These are phyloP conservation scores for Suillus spraguei DNA, from an alignment of 768 basidiomycete species.

Conservation along the genomic window DNA sequence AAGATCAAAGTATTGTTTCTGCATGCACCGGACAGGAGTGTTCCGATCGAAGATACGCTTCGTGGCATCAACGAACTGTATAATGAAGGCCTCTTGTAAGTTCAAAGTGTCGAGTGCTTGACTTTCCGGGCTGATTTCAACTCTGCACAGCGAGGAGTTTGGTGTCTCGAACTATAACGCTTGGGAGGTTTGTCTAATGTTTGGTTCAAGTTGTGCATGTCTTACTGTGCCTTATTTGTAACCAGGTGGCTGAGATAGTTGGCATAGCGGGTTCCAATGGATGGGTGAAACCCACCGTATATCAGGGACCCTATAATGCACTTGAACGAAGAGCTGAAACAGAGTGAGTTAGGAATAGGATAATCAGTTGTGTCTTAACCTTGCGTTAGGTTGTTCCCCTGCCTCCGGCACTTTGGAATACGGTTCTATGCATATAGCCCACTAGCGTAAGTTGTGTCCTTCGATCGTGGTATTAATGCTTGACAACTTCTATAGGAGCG, in stretches of 20 bases:
- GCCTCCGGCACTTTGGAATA: constrained; percentile 43
- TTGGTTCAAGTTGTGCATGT: not conserved
- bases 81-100: constrained; percentile 53
- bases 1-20: constrained; percentile 33
- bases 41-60: constrained; percentile 48
- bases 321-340: constrained; percentile 45
- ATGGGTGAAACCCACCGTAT: constrained; percentile 51
- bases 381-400: constrained; percentile 35
- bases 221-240: not conserved
- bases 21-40: constrained; percentile 46
- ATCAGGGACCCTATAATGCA: constrained; percentile 52
- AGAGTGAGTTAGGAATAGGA: constrained; percentile 21
- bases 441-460: constrained; percentile 18
- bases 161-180: constrained; percentile 21
- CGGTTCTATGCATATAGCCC: constrained; percentile 39
- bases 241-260: constrained; percentile 45
- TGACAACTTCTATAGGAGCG: not conserved
- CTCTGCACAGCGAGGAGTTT: constrained; percentile 16
- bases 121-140: not conserved
- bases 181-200: constrained; percentile 32
- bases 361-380: not conserved
- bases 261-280: constrained; percentile 43
- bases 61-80: constrained; percentile 49
- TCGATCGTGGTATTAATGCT: not conserved
- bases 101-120: constrained; percentile 1